Percentiles rank a stretch among this genome's conserved stretches.
Conservation (phyloP, 2,329 filamentous ascomycete species). For the Penicillium sp. region DNA sequence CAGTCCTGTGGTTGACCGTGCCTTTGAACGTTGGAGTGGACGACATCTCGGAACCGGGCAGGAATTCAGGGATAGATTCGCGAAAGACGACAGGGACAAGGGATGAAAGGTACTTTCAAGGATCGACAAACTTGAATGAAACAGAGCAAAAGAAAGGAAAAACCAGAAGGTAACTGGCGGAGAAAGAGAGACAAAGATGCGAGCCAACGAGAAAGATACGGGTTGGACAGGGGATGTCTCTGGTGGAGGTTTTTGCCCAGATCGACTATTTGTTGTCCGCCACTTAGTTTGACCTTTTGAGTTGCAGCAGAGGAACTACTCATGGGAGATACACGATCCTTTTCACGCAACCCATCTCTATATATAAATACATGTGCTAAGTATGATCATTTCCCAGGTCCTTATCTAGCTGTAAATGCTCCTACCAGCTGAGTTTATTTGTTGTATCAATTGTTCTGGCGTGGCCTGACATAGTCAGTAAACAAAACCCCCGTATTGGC, state of each 20-base stretch:
- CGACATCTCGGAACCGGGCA: slow-evolving; percentile 53
- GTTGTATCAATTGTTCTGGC: background rate
- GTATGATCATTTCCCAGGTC: background rate
- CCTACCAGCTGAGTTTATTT: background rate
- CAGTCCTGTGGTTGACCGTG: slow-evolving; percentile 57
- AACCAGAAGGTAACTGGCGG: slow-evolving; percentile 20
- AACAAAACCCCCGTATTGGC: slow-evolving; percentile 27
- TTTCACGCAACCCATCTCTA: background rate
- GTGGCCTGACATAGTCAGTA: slow-evolving; percentile 20
- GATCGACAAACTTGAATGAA: slow-evolving; percentile 8
- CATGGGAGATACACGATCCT: background rate
- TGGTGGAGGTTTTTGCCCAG: slow-evolving; percentile 23
- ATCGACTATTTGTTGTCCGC: slow-evolving; percentile 27
- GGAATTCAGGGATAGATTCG: slow-evolving; percentile 28
- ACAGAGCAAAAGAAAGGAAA: slow-evolving; percentile 16
- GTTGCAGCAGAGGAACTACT: slow-evolving; percentile 2
- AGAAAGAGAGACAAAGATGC: slow-evolving; percentile 13
- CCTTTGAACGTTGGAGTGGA: slow-evolving; percentile 63
- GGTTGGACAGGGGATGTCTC: slow-evolving; percentile 21
- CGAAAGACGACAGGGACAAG: slow-evolving; percentile 19
- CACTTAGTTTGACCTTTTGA: slow-evolving; percentile 10
- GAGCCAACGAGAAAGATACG: slow-evolving; percentile 31
- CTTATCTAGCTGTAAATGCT: background rate
- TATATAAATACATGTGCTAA: background rate
- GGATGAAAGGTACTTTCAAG: slow-evolving; percentile 13